Conservation (phyloP, 1,284 basidiomycete genomes). For the Xerocomus nothofagi region DNA sequence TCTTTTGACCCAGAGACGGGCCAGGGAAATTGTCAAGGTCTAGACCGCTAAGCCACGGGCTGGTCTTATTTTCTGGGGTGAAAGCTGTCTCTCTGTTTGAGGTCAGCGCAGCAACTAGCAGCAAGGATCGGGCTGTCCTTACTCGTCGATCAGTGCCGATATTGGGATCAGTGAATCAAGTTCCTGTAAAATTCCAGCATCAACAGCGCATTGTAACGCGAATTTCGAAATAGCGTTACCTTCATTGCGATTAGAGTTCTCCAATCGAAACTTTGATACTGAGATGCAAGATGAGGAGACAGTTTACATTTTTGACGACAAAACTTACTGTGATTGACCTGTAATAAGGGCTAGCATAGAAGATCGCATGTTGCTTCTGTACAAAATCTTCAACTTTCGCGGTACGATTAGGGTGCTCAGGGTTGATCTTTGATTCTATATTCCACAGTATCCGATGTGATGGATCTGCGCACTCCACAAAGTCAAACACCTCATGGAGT, state of each 20-base stretch:
- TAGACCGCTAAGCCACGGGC: constrained; percentile 65
- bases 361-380: constrained; percentile 55
- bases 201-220: not conserved
- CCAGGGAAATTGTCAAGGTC: constrained; percentile 58
- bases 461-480: constrained; percentile 70
- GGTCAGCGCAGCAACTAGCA: constrained; percentile 12
- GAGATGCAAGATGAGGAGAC: constrained; percentile 2
- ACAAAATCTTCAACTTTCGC: constrained; percentile 67
- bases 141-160: constrained; percentile 66
- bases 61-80: constrained; percentile 41
- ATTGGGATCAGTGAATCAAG: constrained; percentile 51
- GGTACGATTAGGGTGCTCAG: constrained; percentile 56
- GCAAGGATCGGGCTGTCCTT: constrained; percentile 19
- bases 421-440: constrained; percentile 78
- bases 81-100: constrained; percentile 43
- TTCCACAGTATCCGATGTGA: constrained; percentile 64
- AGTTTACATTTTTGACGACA: not conserved
- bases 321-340: constrained; percentile 58
- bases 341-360: constrained; percentile 55
- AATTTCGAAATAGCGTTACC: constrained; percentile 33
- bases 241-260: constrained; percentile 70
- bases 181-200: constrained; percentile 30
- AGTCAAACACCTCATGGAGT: constrained; percentile 70
- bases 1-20: constrained; percentile 48
- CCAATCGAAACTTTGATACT: constrained; percentile 82